phyloP scores from a whole-genome alignment of 1,139 yeast species.

The Diutina pseudorugosa region DNA sequence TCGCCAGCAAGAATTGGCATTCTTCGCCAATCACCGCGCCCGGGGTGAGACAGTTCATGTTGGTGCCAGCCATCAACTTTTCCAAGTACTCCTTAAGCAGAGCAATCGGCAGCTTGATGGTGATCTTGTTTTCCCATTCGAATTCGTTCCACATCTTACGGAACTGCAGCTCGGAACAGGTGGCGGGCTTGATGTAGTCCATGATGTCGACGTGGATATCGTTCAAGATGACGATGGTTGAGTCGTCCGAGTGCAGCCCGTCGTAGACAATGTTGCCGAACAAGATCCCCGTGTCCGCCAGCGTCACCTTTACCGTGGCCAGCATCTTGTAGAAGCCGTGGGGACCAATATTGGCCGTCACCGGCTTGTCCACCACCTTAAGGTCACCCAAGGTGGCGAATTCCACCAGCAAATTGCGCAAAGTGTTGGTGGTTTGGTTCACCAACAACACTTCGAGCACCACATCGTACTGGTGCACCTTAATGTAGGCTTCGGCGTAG shows the following conservation, averaged over 20 bases:
- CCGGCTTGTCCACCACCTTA: conserved; percentile 87
- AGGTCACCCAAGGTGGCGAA: conserved; percentile 95
- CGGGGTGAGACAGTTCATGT: conserved; percentile 90
- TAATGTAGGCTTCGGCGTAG: conserved; percentile 93
- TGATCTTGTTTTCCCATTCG: conserved; percentile 98
- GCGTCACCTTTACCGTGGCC: conserved; percentile 84
- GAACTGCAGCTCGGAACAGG: conserved; percentile 80
- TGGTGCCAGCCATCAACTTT: conserved; percentile 69
- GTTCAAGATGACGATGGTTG: conserved; percentile 80
- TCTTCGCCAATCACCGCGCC: conserved; percentile 80
- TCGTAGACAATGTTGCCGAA: conserved; percentile 96
- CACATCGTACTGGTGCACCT: conserved; percentile 92
- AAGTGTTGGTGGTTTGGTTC: conserved; percentile 84
- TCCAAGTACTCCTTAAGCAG: conserved; percentile 72
- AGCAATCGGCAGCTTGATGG: conserved; percentile 60
- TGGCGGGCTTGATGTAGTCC: conserved; percentile 95
- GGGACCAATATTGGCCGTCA: conserved; percentile 89
- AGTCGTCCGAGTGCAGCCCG: conserved; percentile 88
- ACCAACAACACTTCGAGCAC: conserved; percentile 88
- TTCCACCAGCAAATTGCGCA: conserved; percentile 86
- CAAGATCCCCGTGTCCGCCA: conserved; percentile 82
- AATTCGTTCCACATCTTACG: conserved; percentile 98
- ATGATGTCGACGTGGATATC: conserved; percentile 94
- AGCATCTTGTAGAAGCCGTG: conserved; percentile 90
- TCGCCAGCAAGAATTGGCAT: conserved; percentile 89